Evolutionary conservation across 257 asterid genomes (phyloP).

Genomic region (Leonotis leonurus): DNA sequence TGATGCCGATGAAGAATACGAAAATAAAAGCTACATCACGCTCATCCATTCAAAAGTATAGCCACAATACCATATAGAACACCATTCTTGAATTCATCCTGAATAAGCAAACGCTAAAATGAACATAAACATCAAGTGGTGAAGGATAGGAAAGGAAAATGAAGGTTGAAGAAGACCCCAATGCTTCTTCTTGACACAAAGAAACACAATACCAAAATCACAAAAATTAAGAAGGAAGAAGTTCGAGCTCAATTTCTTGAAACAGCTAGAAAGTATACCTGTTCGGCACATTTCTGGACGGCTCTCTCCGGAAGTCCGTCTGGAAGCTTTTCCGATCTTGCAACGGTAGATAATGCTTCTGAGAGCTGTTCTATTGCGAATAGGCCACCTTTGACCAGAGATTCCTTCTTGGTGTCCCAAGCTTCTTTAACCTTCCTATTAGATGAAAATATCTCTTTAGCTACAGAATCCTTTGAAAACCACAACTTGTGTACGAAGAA

Average conservation of each 20-base stretch:
- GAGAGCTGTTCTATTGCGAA: constrained; percentile 86
- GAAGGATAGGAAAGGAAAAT: not conserved
- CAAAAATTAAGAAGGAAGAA: not conserved
- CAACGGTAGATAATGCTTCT: constrained; percentile 63
- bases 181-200: not conserved
- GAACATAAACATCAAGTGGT: not conserved
- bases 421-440: constrained; percentile 93
- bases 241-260: not conserved
- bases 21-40: not conserved
- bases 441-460: not conserved
- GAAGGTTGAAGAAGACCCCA: not conserved
- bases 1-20: not conserved
- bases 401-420: constrained; percentile 68
- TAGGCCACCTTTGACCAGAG: constrained; percentile 58
- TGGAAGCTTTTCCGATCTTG: constrained; percentile 54
- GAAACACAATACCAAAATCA: no score
- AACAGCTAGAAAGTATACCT: constrained; percentile 47
- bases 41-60: no score
- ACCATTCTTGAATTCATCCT: not conserved
- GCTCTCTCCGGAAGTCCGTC: constrained; percentile 58
- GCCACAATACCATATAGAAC: not conserved
- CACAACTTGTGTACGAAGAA: not conserved
- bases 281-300: constrained; percentile 67
- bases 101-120: not conserved
- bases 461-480: not conserved